phyloP scores from a whole-genome alignment of 1,284 basidiomycete genomes.

The Marasmius sp. region DNA sequence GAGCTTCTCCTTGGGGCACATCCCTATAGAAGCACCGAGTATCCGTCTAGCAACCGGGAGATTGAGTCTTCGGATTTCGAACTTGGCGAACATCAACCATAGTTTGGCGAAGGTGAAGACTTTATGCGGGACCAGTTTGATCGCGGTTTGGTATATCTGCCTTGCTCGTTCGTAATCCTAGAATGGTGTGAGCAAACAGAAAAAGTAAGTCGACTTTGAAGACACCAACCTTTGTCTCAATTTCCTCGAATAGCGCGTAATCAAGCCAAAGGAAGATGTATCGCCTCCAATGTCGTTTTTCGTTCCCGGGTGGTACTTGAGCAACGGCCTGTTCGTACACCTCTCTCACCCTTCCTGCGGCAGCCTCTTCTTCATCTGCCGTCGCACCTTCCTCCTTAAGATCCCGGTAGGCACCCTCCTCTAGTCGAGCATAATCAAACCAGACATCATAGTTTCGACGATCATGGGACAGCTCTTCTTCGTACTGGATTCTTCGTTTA shows the following conservation, averaged over 20 bases:
- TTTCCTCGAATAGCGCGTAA: slow-evolving; percentile 97
- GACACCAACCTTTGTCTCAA: slow-evolving; percentile 77
- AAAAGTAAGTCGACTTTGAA: slow-evolving; percentile 7
- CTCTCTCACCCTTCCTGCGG: slow-evolving; percentile 75
- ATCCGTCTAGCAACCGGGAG: slow-evolving; percentile 86
- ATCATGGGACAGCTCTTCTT: slow-evolving; percentile 89
- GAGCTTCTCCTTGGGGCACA: slow-evolving; percentile 93
- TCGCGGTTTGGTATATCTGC: slow-evolving; percentile 90
- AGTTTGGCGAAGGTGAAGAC: slow-evolving; percentile 97
- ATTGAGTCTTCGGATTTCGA: slow-evolving; percentile 87
- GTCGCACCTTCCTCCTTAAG: slow-evolving; percentile 76
- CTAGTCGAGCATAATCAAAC: slow-evolving; percentile 95
- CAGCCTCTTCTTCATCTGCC: slow-evolving; percentile 61
- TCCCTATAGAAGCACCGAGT: slow-evolving; percentile 88
- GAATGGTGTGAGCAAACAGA: neutral
- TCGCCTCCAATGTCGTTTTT: slow-evolving; percentile 91
- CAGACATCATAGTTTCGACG: slow-evolving; percentile 95
- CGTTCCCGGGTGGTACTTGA: slow-evolving; percentile 87
- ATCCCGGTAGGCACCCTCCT: slow-evolving; percentile 84
- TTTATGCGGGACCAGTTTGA: slow-evolving; percentile 91
- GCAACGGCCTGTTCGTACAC: slow-evolving; percentile 97
- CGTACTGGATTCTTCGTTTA: slow-evolving; percentile 96
- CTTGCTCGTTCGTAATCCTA: slow-evolving; percentile 84
- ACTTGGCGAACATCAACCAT: slow-evolving; percentile 89
- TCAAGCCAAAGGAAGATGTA: slow-evolving; percentile 98